phyloP scores from a whole-genome alignment of 164 flowering plant genomes.

The Litsea cubeba region DNA sequence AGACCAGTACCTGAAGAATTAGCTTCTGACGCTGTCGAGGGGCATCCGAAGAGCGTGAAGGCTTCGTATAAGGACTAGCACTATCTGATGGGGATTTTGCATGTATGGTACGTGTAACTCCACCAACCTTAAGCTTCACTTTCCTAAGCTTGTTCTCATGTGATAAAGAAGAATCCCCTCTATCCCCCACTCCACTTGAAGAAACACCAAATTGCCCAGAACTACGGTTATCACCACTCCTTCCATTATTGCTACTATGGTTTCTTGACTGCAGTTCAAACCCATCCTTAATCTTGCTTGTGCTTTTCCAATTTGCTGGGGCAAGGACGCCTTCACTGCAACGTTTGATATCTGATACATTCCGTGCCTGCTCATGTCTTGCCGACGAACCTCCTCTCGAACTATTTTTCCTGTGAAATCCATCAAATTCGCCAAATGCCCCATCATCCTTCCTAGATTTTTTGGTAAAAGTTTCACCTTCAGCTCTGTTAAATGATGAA shows the following conservation, averaged over 20 bases:
- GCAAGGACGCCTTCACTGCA: slow-evolving; percentile 58
- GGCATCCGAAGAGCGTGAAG: slow-evolving; percentile 31
- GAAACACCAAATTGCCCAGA: slow-evolving; percentile 11
- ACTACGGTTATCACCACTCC: slow-evolving; percentile 17
- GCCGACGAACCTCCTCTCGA: slow-evolving; percentile 10
- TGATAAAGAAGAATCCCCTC: slow-evolving; percentile 7
- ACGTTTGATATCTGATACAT: slow-evolving; percentile 31
- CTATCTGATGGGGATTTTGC: slow-evolving; percentile 35
- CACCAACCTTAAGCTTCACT: slow-evolving; percentile 86
- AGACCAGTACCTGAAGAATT: slow-evolving; percentile 34
- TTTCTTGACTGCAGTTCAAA: slow-evolving; percentile 23
- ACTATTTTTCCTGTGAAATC: slow-evolving; percentile 8
- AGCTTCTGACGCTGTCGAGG: slow-evolving; percentile 31
- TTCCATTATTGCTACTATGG: slow-evolving; percentile 15
- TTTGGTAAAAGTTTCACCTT: slow-evolving; percentile 26
- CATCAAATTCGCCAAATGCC: slow-evolving; percentile 25
- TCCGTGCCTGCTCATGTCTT: slow-evolving; percentile 13
- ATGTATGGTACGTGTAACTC: slow-evolving; percentile 68
- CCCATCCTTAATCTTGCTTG: slow-evolving; percentile 17
- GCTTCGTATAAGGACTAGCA: slow-evolving; percentile 36
- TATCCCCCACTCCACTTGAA: slow-evolving; percentile 32
- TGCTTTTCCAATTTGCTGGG: slow-evolving; percentile 56
- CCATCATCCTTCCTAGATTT: slow-evolving; percentile 28
- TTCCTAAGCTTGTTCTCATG: slow-evolving; percentile 57
- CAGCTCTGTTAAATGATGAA: slow-evolving; percentile 20